These are phyloP conservation scores for Rusavskia elegans DNA, from an alignment of 495 filamentous ascomycete species.

Conservation along the genomic window DNA sequence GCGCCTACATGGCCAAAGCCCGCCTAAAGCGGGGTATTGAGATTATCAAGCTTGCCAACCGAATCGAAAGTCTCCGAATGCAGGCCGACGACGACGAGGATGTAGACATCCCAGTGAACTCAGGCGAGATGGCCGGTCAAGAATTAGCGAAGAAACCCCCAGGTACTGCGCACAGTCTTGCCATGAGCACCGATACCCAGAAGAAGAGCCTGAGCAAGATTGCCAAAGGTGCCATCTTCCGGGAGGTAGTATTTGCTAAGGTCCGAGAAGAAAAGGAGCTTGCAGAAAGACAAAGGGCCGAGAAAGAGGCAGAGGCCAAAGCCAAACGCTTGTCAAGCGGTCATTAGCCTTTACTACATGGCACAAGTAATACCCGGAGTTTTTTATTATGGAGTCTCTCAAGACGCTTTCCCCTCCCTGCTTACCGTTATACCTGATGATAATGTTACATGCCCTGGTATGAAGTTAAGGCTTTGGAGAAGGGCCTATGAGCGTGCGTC, in stretches of 20 bases:
- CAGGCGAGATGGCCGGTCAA: constrained; percentile 24
- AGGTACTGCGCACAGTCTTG: constrained; percentile 13
- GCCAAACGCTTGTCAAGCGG: constrained; percentile 10
- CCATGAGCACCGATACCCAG: constrained; percentile 16
- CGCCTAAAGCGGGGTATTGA: constrained; percentile 89
- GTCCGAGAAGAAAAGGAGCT: constrained; percentile 83
- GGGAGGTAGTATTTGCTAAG: constrained; percentile 94
- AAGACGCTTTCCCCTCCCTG: no score
- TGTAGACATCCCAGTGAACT: constrained; percentile 46
- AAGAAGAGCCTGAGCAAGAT: constrained; percentile 57
- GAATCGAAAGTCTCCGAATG: constrained; percentile 93
- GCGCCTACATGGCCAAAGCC: constrained; percentile 79
- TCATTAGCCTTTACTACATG: neutral
- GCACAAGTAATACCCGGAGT: neutral
- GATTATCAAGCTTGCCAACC: constrained; percentile 89
- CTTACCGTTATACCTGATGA: neutral
- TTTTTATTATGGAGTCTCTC: neutral
- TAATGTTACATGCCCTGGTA: no score
- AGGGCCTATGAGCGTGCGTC: no score
- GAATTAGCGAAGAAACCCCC: constrained; percentile 17
- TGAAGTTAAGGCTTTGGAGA: no score
- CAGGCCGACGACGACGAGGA: constrained; percentile 65
- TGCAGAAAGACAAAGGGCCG: constrained; percentile 56
- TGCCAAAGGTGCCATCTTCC: constrained; percentile 84
- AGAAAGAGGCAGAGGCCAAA: constrained; percentile 33